Base-by-base conservation (phyloP, 2,329 filamentous ascomycete species). In the Fusarium begoniae region DNA sequence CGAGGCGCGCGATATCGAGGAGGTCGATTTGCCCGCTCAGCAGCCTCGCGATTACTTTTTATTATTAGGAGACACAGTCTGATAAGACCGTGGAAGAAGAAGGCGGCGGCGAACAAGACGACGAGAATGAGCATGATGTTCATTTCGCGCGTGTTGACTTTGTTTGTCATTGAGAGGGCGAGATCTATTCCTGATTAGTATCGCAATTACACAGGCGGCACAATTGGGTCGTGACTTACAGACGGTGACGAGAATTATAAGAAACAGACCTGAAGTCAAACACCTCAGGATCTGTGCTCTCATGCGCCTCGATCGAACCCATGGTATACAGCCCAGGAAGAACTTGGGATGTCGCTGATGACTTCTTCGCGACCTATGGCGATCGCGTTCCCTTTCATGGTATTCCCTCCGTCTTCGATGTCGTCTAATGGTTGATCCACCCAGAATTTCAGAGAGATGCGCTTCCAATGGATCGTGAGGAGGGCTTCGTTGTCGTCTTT, bases 1-100 rank as follows among this genome's bases (percentile, higher is more conserved):
- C 91, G 91, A 50, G 88, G 87, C 7, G 88, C 86, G 3, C 87
- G 88, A 48, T 86, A 83, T 76, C 89, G 86, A 50, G 87, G 84
- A 18, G 81, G 79, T 45, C 80, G 66, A 22, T 73, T 64, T 57
- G 73, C 68, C 24, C 75, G 68, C 50, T 72, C 55, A 43, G 69
- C 63, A n/a, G 70, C 69, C 38, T 77, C 59, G 14, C 81, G 80
- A 62, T 82, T 84, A 11, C 86, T 86, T 41, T 86, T 87, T 62
- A 91, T 82, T 20, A 92, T 82, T 54, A 93, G 82, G 82, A 97
- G 88, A 81, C 90, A 91, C 8, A 97, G 86, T 24, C 93, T 90
- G 65, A 96, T 89, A 22, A 96, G 84, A 47, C 91, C 90, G 82
- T 97, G 94, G 78, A 90, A 92, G 86, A 97, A 96, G 83, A 97